Evolutionary conservation across 805 yeast species (phyloP).

Genomic region (Nematodospora valgi): DNA sequence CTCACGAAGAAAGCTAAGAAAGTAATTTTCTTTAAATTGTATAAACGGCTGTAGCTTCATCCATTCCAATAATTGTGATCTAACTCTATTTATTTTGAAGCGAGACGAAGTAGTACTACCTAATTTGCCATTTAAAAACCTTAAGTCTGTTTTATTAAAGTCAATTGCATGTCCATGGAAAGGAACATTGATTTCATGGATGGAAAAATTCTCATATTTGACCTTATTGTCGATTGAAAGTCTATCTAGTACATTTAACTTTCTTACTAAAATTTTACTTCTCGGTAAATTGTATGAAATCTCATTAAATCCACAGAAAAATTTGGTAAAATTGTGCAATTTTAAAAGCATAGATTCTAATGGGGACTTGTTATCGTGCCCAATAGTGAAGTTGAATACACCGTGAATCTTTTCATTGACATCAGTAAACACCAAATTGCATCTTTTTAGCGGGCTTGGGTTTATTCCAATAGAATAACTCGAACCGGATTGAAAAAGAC

Average conservation of each 20-base stretch:
- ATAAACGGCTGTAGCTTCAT: constrained; percentile 33
- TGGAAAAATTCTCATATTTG: constrained; percentile 2
- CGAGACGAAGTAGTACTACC: constrained; percentile 14
- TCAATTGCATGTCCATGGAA: constrained; percentile 30
- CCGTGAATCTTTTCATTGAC: constrained; percentile 19
- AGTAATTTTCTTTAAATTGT: constrained; percentile 20
- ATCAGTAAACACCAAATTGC: constrained; percentile 18
- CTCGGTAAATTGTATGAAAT: constrained; percentile 6
- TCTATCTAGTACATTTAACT: constrained; percentile 14
- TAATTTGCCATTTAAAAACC: constrained; percentile 22
- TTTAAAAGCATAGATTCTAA: constrained; percentile 8
- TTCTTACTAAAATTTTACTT: constrained; percentile 9
- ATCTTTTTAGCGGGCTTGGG: constrained; percentile 2
- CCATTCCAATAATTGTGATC: constrained; percentile 36
- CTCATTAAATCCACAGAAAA: constrained; percentile 12
- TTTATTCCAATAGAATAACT: constrained; percentile 1
- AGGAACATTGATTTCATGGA: constrained; percentile 8
- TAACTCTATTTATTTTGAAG: constrained; percentile 17
- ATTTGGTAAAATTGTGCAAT: constrained; percentile 10
- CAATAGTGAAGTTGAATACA: constrained; percentile 12
- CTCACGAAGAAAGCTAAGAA: constrained; percentile 16
- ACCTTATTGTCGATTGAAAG: constrained; percentile 8
- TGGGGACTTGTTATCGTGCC: not conserved
- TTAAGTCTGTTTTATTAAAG: constrained; percentile 33
- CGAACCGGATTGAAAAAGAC: constrained; percentile 21